These are phyloP conservation scores for Populus hybrid DNA, from an alignment of 441 rosid species.

Conservation along the genomic window DNA sequence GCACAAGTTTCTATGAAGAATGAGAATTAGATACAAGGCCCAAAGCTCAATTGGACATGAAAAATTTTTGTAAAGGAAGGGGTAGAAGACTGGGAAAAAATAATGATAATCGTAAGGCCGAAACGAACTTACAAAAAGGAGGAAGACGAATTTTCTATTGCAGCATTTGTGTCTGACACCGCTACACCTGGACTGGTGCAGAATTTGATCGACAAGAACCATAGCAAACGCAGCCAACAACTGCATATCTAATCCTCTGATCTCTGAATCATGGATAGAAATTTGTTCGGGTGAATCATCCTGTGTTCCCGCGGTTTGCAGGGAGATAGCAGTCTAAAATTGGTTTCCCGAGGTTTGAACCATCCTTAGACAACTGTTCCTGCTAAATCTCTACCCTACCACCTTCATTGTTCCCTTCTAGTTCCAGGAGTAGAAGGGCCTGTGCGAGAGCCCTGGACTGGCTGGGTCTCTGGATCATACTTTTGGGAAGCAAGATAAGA, in stretches of 20 bases:
- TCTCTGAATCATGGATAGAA: constrained; percentile 5
- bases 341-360: constrained; percentile 14
- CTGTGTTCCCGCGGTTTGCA: background rate
- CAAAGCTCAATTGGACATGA: constrained; percentile 35
- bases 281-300: background rate
- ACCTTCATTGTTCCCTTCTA: constrained; percentile 39
- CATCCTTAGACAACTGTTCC: constrained; percentile 1
- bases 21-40: constrained; percentile 33
- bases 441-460: constrained; percentile 30
- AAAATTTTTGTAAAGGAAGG: constrained; percentile 10
- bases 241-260: constrained; percentile 11
- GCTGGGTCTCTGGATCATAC: constrained; percentile 41
- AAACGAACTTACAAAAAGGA: background rate
- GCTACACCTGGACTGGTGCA: constrained; percentile 8
- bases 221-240: background rate
- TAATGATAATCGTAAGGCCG: constrained; percentile 2
- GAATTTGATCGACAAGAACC: constrained; percentile 14
- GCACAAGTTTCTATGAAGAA: constrained; percentile 21
- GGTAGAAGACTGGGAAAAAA: background rate
- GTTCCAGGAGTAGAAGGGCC: constrained; percentile 44
- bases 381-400: constrained; percentile 4
- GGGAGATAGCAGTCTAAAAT: background rate
- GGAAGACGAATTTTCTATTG: background rate
- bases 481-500: constrained; percentile 74
- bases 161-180: background rate